Evolutionary conservation across 768 basidiomycete species (phyloP).

Genomic region (Phanerochaete sordida): DNA sequence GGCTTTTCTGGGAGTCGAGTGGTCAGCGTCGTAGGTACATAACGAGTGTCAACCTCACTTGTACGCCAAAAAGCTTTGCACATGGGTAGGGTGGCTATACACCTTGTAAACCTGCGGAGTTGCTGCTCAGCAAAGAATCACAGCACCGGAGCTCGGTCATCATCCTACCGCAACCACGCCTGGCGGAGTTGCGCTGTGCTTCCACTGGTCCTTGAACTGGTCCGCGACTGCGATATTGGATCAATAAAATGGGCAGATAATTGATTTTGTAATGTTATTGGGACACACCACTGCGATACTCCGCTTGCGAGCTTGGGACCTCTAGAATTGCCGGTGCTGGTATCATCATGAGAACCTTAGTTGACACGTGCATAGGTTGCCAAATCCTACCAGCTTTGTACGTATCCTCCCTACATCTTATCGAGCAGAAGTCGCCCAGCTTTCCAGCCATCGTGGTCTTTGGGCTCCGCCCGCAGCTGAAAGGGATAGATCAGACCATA

Average conservation of each 20-base stretch:
- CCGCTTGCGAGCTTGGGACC: not conserved
- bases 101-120: constrained; percentile 4
- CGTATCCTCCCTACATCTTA: constrained; percentile 13
- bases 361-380: not conserved
- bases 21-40: too few relatives aligned
- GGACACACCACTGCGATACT: constrained; percentile 12
- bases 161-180: not conserved
- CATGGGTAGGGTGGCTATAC: constrained; percentile 6
- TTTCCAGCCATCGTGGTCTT: constrained; percentile 15
- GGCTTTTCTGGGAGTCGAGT: not conserved
- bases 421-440: constrained; percentile 24
- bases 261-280: too few relatives aligned
- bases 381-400: not conserved
- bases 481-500: not conserved
- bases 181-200: constrained; percentile 2
- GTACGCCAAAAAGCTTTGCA: constrained; percentile 17
- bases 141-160: not conserved
- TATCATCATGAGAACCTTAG: not conserved
- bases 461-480: constrained; percentile 18
- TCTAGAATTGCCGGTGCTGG: not conserved
- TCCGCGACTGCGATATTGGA: constrained; percentile 11
- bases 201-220: constrained; percentile 20
- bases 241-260: not conserved
- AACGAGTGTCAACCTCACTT: constrained; percentile 9
- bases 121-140: too few relatives aligned